Conservation (phyloP, 2,329 filamentous ascomycete species). For the Triangularia setosa region DNA sequence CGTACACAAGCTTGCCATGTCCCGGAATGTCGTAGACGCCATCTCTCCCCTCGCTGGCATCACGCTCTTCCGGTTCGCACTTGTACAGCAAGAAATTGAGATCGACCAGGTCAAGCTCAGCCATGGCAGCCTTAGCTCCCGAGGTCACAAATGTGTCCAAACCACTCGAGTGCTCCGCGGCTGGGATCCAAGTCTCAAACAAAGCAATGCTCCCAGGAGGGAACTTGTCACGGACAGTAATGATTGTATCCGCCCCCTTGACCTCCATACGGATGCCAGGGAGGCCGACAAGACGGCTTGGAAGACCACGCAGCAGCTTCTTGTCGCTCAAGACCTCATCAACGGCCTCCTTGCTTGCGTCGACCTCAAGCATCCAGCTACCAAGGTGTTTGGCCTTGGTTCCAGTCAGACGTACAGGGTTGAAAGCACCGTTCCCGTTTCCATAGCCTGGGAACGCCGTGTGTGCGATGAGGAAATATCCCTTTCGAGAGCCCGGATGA, state of each 20-base stretch:
- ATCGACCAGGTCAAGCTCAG: constrained; percentile 69
- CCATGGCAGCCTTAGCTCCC: constrained; percentile 75
- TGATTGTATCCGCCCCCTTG: constrained; percentile 69
- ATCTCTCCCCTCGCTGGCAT: constrained; percentile 72
- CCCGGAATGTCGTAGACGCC: constrained; percentile 87
- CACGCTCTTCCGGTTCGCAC: constrained; percentile 82
- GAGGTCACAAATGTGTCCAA: constrained; percentile 84
- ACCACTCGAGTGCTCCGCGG: constrained; percentile 75
- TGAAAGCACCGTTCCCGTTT: constrained; percentile 76
- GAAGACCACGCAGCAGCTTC: constrained; percentile 72
- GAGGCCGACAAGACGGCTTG: constrained; percentile 72
- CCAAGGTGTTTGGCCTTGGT: constrained; percentile 84
- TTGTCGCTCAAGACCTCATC: constrained; percentile 64
- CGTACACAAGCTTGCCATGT: constrained; percentile 82
- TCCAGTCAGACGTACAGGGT: constrained; percentile 73
- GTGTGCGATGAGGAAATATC: constrained; percentile 92
- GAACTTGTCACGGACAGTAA: constrained; percentile 77
- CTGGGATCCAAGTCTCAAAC: constrained; percentile 93
- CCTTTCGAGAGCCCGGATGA: constrained; percentile 85
- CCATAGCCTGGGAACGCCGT: constrained; percentile 92
- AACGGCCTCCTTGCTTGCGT: constrained; percentile 67
- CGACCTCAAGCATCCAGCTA: constrained; percentile 88
- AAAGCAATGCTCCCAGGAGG: constrained; percentile 91
- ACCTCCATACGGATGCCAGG: constrained; percentile 69
- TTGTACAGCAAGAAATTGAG: constrained; percentile 90